These are phyloP conservation scores for Tetraselmis striata DNA, from an alignment of 139 green algal genomes.

Conservation along the genomic window DNA sequence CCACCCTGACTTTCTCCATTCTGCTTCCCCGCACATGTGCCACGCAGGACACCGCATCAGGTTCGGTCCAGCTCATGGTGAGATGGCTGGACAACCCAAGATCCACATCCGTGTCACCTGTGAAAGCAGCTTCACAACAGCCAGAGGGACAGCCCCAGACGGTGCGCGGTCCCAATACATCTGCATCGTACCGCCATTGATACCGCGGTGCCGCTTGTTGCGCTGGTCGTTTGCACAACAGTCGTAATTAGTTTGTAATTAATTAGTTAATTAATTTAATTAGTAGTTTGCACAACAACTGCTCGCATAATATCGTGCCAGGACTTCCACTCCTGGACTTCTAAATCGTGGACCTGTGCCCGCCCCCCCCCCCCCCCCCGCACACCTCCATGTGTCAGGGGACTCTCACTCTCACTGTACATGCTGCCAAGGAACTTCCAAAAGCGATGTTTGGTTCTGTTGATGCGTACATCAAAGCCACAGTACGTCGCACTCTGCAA, in stretches of 20 bases:
- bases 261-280: too few species aligned
- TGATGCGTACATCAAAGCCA: background rate
- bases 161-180: background rate
- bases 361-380: too few species aligned
- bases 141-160: background rate
- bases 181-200: too few species aligned
- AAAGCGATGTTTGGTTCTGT: background rate
- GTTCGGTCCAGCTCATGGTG: background rate
- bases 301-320: too few species aligned
- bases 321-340: too few species aligned
- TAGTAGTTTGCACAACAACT: too few species aligned
- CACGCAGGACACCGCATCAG: background rate
- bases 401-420: background rate
- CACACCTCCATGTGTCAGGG: background rate
- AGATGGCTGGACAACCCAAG: background rate
- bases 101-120: background rate
- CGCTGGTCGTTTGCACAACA: too few species aligned
- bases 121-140: background rate
- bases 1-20: background rate
- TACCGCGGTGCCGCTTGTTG: too few species aligned
- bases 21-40: background rate
- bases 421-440: background rate
- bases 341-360: too few species aligned
- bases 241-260: too few species aligned
- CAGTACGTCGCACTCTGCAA: background rate